Evolutionary conservation across 2,329 filamentous ascomycete species (phyloP), one percentile per base, ranked within the genome.

Genomic region (Apiospora aurea): DNA sequence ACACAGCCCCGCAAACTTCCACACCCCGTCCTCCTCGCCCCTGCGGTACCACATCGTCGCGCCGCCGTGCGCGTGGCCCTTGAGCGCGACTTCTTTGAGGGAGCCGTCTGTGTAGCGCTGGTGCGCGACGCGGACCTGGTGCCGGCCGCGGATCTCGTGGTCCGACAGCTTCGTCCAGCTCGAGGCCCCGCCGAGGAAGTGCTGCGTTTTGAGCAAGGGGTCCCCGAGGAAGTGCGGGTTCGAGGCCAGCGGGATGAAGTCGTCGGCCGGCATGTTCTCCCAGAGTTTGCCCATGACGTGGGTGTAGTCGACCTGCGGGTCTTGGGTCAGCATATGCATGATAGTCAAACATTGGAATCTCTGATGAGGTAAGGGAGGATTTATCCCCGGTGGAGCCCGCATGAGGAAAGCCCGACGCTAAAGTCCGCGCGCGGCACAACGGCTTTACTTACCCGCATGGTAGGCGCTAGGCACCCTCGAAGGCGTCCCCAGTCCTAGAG

Each of bases 91-190:
- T 69, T 83, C 80, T n/a, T 78, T 82, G 70, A 82, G 76, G 21
- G 79, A 81, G 72, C 81, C 83, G 75, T 88, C 87, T 18, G 80
- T 85, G 80, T 89, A 89, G 75, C 82, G 83, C 79, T 89, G 87
- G 76, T 90, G 88, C 21, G 88, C 87, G 64, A 89, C 88, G 43
- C 88, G 87, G 74, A 90, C 83, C 81, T 90, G 88, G 77, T 90
- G 88, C 78, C 84, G 85, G 71, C 87, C 86, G 41, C 81, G 84
- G 72, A 89, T 86, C 73, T 87, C 83, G 73, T 81, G 80, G 71
- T 86, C 84, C 41, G 77, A 79, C 16, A 83, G 82, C 79, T 87
- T 85, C 78, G 85, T 84, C 86, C 86, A 89, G 75, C 82, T 82
- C 46, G 84, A 85, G 72, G 83, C 85, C 44, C 44, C 44, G 74